These are phyloP conservation scores for Prunella vulgaris DNA, from an alignment of 257 asterid genomes.

Conservation along the genomic window DNA sequence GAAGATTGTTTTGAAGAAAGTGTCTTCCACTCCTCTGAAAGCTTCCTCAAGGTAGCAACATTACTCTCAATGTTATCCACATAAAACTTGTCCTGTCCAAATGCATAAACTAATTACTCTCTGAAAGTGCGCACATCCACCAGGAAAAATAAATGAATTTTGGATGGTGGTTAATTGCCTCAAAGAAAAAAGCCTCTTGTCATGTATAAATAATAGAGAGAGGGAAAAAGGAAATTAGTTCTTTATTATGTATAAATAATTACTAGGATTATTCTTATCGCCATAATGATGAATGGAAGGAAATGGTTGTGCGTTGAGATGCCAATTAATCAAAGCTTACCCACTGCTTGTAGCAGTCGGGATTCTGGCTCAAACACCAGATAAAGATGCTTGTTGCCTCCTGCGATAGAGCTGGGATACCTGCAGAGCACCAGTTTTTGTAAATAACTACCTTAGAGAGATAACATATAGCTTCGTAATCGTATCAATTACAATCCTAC, in stretches of 20 bases:
- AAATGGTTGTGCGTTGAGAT: background rate
- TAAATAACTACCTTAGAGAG: background rate
- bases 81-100: slow-evolving; percentile 56
- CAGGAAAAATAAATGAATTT: background rate
- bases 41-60: slow-evolving; percentile 54
- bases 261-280: background rate
- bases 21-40: slow-evolving; percentile 50
- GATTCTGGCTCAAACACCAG: slow-evolving; percentile 74
- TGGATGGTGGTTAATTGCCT: background rate
- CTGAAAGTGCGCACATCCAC: too few species aligned
- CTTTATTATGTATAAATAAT: background rate
- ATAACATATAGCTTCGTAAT: background rate
- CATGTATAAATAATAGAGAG: background rate
- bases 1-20: slow-evolving; percentile 48
- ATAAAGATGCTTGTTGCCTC: slow-evolving; percentile 67
- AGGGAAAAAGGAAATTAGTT: background rate
- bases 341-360: slow-evolving; percentile 83
- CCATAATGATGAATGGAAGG: background rate
- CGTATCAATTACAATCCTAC: background rate
- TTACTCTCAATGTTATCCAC: slow-evolving; percentile 60
- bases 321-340: slow-evolving; percentile 33
- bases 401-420: slow-evolving; percentile 57
- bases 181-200: background rate
- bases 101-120: slow-evolving; percentile 8
- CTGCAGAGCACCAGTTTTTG: slow-evolving; percentile 33